Base-by-base conservation (phyloP, 164 flowering plant species). In the Cinnamomum chago region DNA sequence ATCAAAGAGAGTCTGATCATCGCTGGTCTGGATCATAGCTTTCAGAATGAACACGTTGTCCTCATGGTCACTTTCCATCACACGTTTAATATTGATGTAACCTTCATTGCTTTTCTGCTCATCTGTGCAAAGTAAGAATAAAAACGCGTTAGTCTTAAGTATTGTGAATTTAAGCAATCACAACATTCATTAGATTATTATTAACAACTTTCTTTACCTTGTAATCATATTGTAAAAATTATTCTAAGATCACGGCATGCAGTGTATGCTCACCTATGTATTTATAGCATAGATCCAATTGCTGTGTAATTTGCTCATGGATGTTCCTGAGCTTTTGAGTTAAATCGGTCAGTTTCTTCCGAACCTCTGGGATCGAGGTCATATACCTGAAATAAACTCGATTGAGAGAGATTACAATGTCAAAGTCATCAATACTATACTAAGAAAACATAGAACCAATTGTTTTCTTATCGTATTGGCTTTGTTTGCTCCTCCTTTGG, bases 341-440 rank as follows among this genome's bases (percentile, higher is more conserved):
- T 82, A 92, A 82, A 69, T 87, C 85, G 0, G 92, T 87, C 9
- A 92, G 84, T 83, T 92, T 95, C 98, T 40, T 40, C 47, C 93
- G 89, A 10, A 90, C 82, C 71, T 89, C 97, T 4, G 88, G 74
- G 7, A 94, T 88, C 1, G 90, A 83, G 87, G 33, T 25, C 4
- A 70, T n/a, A 27, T 65, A 66, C 70, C 78, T 76, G 30, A 64
- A 64, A 23, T 22, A 3, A 64, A 23, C 15, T 18, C 60, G 5
- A 14, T 14, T 55, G 15, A 12, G 58, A 52, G 1, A 55, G 17
- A 14, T 18, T 14, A 55, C 20, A 55, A 14, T 18, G 17, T 55
- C 18, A 14, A 55, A 55, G 20, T 55, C 20, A 55, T 55, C 17
- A 18, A 55, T n/a, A 55, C 60, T 55, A 55, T 12, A 1, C 60